Percentiles rank a stretch among this genome's conserved stretches.
Conservation (phyloP, 2,329 filamentous ascomycete species). For the Penicillium sp. region DNA sequence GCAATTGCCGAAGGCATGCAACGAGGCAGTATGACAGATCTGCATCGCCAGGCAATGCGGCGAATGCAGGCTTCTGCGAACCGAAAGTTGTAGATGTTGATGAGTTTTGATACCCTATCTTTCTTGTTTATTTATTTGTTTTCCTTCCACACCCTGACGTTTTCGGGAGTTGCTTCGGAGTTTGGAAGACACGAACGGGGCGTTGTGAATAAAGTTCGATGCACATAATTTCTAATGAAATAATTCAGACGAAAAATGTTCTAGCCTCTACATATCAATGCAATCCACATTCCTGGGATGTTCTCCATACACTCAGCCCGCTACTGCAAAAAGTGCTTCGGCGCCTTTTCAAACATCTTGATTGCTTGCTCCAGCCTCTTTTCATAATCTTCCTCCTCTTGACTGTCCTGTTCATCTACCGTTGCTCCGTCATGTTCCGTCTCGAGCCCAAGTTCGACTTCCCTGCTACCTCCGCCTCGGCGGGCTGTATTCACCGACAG, state of each 20-base stretch:
- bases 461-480: slow-evolving; percentile 7
- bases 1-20: slow-evolving; percentile 77
- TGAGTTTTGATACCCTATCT: slow-evolving; percentile 17
- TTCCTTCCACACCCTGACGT: not conserved
- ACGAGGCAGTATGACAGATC: slow-evolving; percentile 71
- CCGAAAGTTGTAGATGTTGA: slow-evolving; percentile 28
- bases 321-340: slow-evolving; percentile 26
- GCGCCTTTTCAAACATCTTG: slow-evolving; percentile 27
- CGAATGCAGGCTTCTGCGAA: slow-evolving; percentile 72
- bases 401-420: slow-evolving; percentile 22
- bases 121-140: not conserved
- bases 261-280: not conserved
- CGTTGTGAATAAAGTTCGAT: slow-evolving; percentile 1
- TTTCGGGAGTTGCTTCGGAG: slow-evolving; percentile 9
- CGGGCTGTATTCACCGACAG: slow-evolving; percentile 25
- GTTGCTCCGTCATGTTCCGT: not conserved
- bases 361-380: slow-evolving; percentile 28
- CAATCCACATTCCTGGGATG: not conserved
- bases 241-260: not conserved
- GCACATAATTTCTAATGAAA: slow-evolving; percentile 18
- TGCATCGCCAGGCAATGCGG: slow-evolving; percentile 78
- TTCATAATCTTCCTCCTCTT: slow-evolving; percentile 25
- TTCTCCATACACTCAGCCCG: not conserved
- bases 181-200: not conserved
- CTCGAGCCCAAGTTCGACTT: slow-evolving; percentile 11